Evolutionary conservation across 345 rosid species (phyloP).

Genomic region (Orychophragmus violaceus): DNA sequence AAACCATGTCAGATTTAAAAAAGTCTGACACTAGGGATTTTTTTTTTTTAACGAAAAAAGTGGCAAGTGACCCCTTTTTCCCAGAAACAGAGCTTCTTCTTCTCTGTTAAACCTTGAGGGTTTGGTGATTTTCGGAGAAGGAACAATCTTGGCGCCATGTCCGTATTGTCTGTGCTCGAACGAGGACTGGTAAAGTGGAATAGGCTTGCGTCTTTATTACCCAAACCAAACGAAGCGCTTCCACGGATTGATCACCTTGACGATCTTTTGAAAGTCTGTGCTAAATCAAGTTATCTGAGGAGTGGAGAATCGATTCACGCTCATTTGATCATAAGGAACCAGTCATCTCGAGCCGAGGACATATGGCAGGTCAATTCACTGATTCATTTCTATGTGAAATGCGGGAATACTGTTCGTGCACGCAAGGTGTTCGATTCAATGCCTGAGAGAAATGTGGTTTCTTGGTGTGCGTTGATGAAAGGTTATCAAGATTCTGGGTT

Average conservation of each 20-base stretch:
- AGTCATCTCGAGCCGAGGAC: not conserved
- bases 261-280: not conserved
- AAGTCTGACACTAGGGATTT: no score
- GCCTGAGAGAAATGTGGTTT: constrained; percentile 53
- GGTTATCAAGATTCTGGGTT: constrained; percentile 55
- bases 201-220: not conserved
- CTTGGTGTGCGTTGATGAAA: constrained; percentile 69
- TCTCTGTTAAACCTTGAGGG: not conserved
- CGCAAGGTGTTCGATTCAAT: constrained; percentile 58
- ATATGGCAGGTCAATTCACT: constrained; percentile 38
- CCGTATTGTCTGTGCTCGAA: constrained; percentile 21
- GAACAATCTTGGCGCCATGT: constrained; percentile 4
- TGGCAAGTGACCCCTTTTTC: no score
- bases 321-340: constrained; percentile 38
- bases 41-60: no score
- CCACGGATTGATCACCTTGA: not conserved
- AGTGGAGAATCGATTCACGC: constrained; percentile 54
- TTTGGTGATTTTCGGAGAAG: not conserved
- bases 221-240: not conserved
- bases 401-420: constrained; percentile 33
- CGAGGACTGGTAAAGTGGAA: not conserved
- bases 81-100: not conserved
- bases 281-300: constrained; percentile 34
- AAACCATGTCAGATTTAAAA: no score
- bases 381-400: constrained; percentile 53